Conservation (phyloP, 208 protist species). For the Leptomonas pyrrhocoris region DNA sequence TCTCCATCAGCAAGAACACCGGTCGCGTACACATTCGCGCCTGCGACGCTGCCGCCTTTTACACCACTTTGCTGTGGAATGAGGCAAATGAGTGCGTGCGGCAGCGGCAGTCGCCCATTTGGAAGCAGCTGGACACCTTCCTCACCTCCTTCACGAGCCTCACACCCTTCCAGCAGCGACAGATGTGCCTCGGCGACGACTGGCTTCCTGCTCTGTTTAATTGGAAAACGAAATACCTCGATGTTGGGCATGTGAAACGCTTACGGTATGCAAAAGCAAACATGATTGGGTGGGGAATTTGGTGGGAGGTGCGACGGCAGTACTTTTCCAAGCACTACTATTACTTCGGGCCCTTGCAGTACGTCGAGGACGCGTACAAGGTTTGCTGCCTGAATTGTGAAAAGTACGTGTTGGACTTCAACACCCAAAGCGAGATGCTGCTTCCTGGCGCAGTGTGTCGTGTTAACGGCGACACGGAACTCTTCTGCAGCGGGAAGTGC, state of each 20-base stretch:
- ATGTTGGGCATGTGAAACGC: not conserved
- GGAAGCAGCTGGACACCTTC: slow-evolving; percentile 60
- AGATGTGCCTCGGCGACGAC: slow-evolving; percentile 23
- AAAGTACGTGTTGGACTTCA: slow-evolving; percentile 15
- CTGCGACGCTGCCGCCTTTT: slow-evolving; percentile 12
- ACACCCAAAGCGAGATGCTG: not conserved
- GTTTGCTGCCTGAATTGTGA: slow-evolving; percentile 45
- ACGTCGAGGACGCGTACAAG: not conserved
- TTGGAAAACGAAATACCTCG: not conserved
- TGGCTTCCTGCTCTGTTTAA: slow-evolving; percentile 41
- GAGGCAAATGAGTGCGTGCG: slow-evolving; percentile 53
- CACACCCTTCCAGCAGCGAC: slow-evolving; percentile 42
- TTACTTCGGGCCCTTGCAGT: slow-evolving; percentile 38
- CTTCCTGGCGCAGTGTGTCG: slow-evolving; percentile 44
- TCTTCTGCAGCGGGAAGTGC: slow-evolving; percentile 79
- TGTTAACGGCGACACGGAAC: slow-evolving; percentile 48
- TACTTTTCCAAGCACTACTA: slow-evolving; percentile 37
- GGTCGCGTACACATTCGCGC: slow-evolving; percentile 67
- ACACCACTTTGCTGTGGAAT: slow-evolving; percentile 47
- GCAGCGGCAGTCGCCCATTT: slow-evolving; percentile 43
- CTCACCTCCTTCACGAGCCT: slow-evolving; percentile 37
- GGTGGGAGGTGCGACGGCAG: slow-evolving; percentile 49
- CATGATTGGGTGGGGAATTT: slow-evolving; percentile 56
- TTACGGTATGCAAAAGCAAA: slow-evolving; percentile 27
- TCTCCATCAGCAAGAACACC: slow-evolving; percentile 69